Conservation (phyloP, 352 stramenopile species). For the Phytophthora pinifolia region DNA sequence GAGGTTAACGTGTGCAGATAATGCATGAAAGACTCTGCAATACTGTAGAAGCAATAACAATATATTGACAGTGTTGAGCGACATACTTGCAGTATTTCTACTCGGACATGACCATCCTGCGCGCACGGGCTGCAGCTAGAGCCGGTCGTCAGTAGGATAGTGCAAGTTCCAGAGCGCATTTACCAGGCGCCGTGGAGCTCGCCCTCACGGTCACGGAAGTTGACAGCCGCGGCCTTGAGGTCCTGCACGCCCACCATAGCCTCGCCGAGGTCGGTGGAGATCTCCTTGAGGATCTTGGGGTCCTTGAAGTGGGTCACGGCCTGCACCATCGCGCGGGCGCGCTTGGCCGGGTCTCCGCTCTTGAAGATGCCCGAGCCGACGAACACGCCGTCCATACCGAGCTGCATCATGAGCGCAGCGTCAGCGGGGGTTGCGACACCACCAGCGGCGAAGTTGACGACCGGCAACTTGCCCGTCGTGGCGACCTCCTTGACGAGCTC, state of each 20-base stretch:
- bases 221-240: slow-evolving; percentile 94
- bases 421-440: slow-evolving; percentile 98
- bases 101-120: slow-evolving; percentile 1
- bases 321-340: slow-evolving; percentile 96
- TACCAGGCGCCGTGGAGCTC: slow-evolving; percentile 76
- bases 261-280: slow-evolving; percentile 94
- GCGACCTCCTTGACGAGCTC: slow-evolving; percentile 94
- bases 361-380: slow-evolving; percentile 99
- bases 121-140: neutral
- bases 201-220: slow-evolving; percentile 97
- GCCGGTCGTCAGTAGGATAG: slow-evolving; percentile 2
- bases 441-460: slow-evolving; percentile 98
- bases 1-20: slow-evolving; percentile 37
- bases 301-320: slow-evolving; percentile 98
- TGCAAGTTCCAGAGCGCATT: slow-evolving; percentile 18
- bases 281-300: slow-evolving; percentile 96
- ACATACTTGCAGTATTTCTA: slow-evolving; percentile 13
- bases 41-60: slow-evolving; percentile 28
- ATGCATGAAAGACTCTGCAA: no score
- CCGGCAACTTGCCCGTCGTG: slow-evolving; percentile 89
- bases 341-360: slow-evolving; percentile 92
- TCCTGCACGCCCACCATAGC: slow-evolving; percentile 98
- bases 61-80: slow-evolving; percentile 24
- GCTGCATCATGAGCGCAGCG: slow-evolving; percentile 99
- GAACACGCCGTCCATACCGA: slow-evolving; percentile 98